Evolutionary conservation across 2,329 filamentous ascomycete genomes (phyloP).

Genomic region (Phoma sp.): DNA sequence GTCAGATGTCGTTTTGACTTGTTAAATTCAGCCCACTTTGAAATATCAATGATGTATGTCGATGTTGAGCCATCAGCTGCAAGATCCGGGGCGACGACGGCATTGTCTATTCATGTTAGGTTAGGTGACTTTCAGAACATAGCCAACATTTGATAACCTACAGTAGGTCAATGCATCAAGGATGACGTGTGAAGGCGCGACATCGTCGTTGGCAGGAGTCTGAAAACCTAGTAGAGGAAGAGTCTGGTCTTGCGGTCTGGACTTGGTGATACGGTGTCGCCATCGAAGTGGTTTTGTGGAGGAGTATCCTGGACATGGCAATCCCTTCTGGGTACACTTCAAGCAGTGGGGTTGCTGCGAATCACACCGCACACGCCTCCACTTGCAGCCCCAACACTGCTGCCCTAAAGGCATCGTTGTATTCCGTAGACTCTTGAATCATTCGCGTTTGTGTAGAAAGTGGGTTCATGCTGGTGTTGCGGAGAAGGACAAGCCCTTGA

Average conservation of each 20-base stretch:
- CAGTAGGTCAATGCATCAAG: conserved; percentile 5
- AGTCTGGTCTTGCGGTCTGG: neutral
- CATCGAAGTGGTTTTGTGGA: conserved; percentile 1
- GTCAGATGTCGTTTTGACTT: conserved; percentile 4
- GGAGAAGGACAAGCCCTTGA: too few species aligned
- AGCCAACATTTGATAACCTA: neutral
- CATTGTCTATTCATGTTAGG: neutral
- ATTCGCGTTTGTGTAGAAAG: neutral
- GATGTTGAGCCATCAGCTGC: conserved; percentile 1
- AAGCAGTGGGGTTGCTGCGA: conserved; percentile 2
- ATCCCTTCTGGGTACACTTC: neutral
- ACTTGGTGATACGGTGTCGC: neutral
- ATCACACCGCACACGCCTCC: conserved; percentile 6
- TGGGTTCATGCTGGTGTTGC: neutral
- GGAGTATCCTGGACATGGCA: conserved; percentile 3
- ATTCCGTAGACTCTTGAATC: neutral
- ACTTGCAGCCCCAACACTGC: conserved; percentile 6
- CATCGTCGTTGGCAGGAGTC: neutral
- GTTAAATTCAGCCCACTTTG: neutral
- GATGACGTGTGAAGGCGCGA: conserved; percentile 2
- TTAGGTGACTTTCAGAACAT: neutral
- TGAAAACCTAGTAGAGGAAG: neutral
- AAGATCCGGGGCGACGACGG: conserved; percentile 1
- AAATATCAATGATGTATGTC: neutral
- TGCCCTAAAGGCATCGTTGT: neutral